Conservation (phyloP, 1,139 yeast genomes). For the Saccharomycopsis hybrid region DNA sequence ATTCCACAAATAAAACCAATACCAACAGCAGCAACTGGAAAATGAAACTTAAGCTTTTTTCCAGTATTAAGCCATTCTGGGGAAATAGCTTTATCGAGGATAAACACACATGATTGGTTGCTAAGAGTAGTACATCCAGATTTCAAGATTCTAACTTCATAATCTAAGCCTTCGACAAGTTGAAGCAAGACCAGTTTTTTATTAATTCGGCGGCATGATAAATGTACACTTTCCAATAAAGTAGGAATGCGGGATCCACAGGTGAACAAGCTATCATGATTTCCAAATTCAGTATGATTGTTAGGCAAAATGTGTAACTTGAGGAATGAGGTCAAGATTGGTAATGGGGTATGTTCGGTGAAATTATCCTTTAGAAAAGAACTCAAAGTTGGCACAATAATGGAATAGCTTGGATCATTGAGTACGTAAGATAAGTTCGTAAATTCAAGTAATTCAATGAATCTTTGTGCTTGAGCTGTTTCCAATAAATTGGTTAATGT, state of each 20-base stretch:
- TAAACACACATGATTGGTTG: slow-evolving; percentile 51
- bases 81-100: slow-evolving; percentile 63
- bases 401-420: slow-evolving; percentile 43
- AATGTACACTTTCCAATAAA: slow-evolving; percentile 35
- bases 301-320: slow-evolving; percentile 64
- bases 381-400: slow-evolving; percentile 66
- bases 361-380: slow-evolving; percentile 50
- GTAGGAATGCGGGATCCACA: slow-evolving; percentile 43
- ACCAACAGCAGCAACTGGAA: slow-evolving; percentile 62
- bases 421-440: slow-evolving; percentile 32
- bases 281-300: neutral
- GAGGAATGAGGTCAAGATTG: slow-evolving; percentile 47
- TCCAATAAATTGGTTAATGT: slow-evolving; percentile 50
- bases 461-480: slow-evolving; percentile 37
- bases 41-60: slow-evolving; percentile 47
- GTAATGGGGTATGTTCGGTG: slow-evolving; percentile 35
- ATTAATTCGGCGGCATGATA: slow-evolving; percentile 36
- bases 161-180: slow-evolving; percentile 47
- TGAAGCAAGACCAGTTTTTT: slow-evolving; percentile 30
- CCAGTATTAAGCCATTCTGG: slow-evolving; percentile 54
- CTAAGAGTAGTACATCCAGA: slow-evolving; percentile 58
- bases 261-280: slow-evolving; percentile 32
- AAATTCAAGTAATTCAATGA: slow-evolving; percentile 43
- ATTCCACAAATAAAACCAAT: slow-evolving; percentile 60
- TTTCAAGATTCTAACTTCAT: slow-evolving; percentile 56